Evolutionary conservation across 768 basidiomycete genomes (phyloP).

Genomic region (Lactifluus hygrophoroides): DNA sequence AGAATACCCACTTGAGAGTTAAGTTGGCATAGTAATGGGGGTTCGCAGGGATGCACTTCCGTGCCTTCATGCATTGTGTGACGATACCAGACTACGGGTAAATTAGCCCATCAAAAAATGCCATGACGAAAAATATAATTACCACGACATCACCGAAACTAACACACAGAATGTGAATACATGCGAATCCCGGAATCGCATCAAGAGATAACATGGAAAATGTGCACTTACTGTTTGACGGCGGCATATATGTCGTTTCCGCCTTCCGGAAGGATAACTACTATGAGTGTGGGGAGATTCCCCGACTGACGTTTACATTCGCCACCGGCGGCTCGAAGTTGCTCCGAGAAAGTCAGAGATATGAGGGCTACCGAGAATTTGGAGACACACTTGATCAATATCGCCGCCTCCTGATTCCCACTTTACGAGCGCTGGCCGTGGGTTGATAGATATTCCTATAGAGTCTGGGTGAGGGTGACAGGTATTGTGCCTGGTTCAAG

Average conservation of each 20-base stretch:
- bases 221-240: slow-evolving; percentile 59
- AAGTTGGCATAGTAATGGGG: slow-evolving; percentile 77
- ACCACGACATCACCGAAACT: slow-evolving; percentile 69
- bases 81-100: slow-evolving; percentile 53
- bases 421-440: slow-evolving; percentile 35
- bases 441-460: slow-evolving; percentile 50
- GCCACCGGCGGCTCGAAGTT: slow-evolving; percentile 43
- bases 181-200: not conserved
- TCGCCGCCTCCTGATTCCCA: slow-evolving; percentile 52
- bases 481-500: not conserved
- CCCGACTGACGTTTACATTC: slow-evolving; percentile 35
- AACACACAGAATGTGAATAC: not conserved
- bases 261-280: slow-evolving; percentile 66
- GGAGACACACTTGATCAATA: slow-evolving; percentile 27
- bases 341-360: slow-evolving; percentile 24
- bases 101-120: not conserved
- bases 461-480: not conserved
- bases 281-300: slow-evolving; percentile 46
- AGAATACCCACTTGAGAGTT: slow-evolving; percentile 53
- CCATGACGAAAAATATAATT: slow-evolving; percentile 19
- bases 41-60: slow-evolving; percentile 58
- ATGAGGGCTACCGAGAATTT: not conserved
- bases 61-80: slow-evolving; percentile 70
- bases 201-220: not conserved
- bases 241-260: slow-evolving; percentile 69